These are phyloP conservation scores for Boechera divaricarpa DNA, from an alignment of 345 rosid species.

Conservation along the genomic window DNA sequence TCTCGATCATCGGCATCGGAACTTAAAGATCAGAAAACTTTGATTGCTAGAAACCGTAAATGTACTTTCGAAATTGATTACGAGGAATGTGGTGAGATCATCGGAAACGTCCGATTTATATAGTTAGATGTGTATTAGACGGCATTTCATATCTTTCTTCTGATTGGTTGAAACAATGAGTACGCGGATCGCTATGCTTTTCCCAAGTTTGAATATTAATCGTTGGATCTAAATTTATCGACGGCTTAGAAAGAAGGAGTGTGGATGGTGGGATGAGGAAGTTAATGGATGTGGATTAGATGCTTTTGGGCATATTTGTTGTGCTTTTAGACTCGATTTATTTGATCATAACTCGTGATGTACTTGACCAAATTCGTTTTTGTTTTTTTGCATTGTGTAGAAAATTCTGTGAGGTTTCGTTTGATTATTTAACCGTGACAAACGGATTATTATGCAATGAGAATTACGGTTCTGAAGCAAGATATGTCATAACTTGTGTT, in stretches of 20 bases:
- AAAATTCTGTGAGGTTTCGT: conserved; percentile 53
- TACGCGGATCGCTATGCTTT: conserved; percentile 56
- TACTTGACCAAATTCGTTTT: conserved; percentile 41
- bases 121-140: conserved; percentile 52
- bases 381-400: conserved; percentile 49
- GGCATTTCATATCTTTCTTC: conserved; percentile 41
- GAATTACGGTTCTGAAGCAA: conserved; percentile 46
- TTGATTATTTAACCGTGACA: conserved; percentile 1
- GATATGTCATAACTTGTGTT: conserved; percentile 61
- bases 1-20: conserved; percentile 10
- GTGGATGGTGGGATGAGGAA: conserved; percentile 8
- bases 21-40: background rate
- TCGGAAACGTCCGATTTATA: conserved; percentile 49
- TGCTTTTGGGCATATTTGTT: conserved; percentile 45
- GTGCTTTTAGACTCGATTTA: conserved; percentile 72
- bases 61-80: background rate
- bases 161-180: conserved; percentile 59
- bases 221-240: conserved; percentile 61
- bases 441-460: conserved; percentile 17
- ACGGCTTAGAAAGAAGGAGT: conserved; percentile 45
- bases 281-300: conserved; percentile 38
- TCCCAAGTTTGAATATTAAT: conserved; percentile 54
- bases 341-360: conserved; percentile 44
- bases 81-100: conserved; percentile 6
- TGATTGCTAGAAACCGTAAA: background rate